A percentile compares a stretch with the other conserved stretches of the same genome.
Evolutionary conservation across 163 green algal species (phyloP).

Genomic region (Dunaliella salina): DNA sequence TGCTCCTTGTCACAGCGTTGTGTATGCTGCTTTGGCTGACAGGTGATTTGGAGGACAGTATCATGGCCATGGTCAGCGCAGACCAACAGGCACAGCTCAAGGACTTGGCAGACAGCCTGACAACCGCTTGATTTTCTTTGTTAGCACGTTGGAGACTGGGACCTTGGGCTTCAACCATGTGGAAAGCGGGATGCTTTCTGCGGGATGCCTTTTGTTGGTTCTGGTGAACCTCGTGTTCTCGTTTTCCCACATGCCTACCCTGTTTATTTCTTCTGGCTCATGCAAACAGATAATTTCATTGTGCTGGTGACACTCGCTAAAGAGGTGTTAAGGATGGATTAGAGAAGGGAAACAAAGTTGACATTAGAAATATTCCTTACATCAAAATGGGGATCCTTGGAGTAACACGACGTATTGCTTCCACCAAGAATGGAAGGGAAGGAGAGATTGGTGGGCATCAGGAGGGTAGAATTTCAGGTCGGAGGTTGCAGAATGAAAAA

Average conservation of each 20-base stretch:
- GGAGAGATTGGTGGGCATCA: no score
- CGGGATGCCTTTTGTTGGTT: not conserved
- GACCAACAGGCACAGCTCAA: constrained; percentile 81
- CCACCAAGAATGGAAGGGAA: no score
- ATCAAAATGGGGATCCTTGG: no score
- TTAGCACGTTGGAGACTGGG: no score
- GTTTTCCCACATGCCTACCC: not conserved
- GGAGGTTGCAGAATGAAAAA: no score
- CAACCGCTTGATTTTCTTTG: not conserved
- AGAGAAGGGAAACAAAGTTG: no score
- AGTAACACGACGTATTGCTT: no score
- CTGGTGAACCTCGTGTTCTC: not conserved
- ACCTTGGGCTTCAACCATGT: no score
- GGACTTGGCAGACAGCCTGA: constrained; percentile 54
- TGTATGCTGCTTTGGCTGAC: not conserved
- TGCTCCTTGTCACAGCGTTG: no score
- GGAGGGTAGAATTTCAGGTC: no score
- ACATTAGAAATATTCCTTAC: no score
- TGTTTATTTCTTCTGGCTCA: not conserved
- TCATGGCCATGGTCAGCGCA: constrained; percentile 72
- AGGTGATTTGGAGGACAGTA: constrained; percentile 69
- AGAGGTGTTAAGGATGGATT: no score
- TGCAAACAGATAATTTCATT: not conserved
- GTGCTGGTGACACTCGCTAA: not conserved
- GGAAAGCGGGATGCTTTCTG: not conserved